Evolutionary conservation across 306 rosid species (phyloP).

Genomic region (Cicer cuneatum): DNA sequence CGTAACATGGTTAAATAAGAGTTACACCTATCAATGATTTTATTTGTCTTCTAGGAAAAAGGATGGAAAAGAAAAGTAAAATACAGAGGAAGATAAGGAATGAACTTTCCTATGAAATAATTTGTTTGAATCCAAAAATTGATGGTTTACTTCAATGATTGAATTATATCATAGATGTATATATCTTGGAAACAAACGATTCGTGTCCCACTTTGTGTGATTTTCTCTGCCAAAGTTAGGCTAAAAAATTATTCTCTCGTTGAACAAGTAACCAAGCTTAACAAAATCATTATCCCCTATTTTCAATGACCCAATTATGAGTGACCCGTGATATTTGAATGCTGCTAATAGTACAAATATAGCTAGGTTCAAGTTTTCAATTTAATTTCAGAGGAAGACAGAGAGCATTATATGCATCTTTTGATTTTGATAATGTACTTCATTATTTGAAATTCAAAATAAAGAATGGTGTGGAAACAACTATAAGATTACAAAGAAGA

Average conservation of each 20-base stretch:
- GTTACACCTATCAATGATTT: conserved; percentile 28
- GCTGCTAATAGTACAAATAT: conserved; percentile 32
- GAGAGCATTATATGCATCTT: neutral
- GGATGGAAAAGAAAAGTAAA: neutral
- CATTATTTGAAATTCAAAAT: neutral
- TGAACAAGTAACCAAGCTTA: neutral
- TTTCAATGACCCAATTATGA: conserved; percentile 37
- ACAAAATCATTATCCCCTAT: conserved; percentile 5
- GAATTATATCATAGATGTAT: neutral
- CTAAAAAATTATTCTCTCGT: conserved; percentile 29
- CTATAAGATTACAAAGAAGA: too few relatives aligned
- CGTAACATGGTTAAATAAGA: neutral
- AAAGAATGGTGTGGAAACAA: neutral
- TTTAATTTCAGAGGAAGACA: neutral
- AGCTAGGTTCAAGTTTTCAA: conserved; percentile 21
- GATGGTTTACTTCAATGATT: conserved; percentile 2
- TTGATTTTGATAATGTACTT: neutral
- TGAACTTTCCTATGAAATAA: conserved; percentile 17
- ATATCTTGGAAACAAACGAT: conserved; percentile 39
- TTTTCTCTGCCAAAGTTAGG: conserved; percentile 31
- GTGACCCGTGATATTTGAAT: neutral
- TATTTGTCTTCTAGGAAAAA: conserved; percentile 19
- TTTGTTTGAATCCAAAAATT: too few relatives aligned
- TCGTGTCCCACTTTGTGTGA: conserved; percentile 30
- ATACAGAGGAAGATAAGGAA: neutral